Evolutionary conservation across 1,284 basidiomycete species (phyloP).

Genomic region (Fomitopsis pinicola): DNA sequence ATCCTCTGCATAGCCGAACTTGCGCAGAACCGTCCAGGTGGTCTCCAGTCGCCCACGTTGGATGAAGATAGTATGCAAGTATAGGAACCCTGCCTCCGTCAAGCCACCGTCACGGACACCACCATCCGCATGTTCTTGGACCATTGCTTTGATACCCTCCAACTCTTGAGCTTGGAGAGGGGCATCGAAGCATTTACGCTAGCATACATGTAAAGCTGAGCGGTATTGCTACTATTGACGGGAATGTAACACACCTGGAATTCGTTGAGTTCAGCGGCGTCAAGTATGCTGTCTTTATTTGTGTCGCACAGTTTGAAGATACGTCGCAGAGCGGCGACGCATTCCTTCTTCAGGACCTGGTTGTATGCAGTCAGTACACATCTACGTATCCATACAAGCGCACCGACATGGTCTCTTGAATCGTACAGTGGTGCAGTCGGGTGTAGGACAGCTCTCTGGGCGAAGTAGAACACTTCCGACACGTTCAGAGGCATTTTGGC

Average conservation of each 20-base stretch:
- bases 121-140: constrained; percentile 67
- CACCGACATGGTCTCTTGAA: constrained; percentile 84
- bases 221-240: constrained; percentile 11
- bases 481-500: constrained; percentile 89
- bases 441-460: constrained; percentile 96
- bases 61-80: constrained; percentile 96
- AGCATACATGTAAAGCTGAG: background rate
- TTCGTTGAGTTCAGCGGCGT: constrained; percentile 90
- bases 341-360: constrained; percentile 91
- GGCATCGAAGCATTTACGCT: constrained; percentile 94
- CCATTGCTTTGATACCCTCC: constrained; percentile 87
- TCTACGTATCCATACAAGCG: constrained; percentile 4
- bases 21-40: constrained; percentile 94
- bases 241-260: constrained; percentile 68
- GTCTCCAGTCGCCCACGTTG: constrained; percentile 96
- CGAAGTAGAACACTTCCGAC: constrained; percentile 99
- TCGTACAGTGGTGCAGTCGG: constrained; percentile 98
- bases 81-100: constrained; percentile 92
- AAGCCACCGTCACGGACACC: constrained; percentile 75
- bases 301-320: constrained; percentile 97
- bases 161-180: constrained; percentile 91
- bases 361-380: constrained; percentile 4
- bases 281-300: constrained; percentile 92
- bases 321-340: constrained; percentile 81
- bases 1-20: constrained; percentile 96